Evolutionary conservation across 495 filamentous ascomycete genomes (phyloP).

Genomic region (Penicillium diatomitis): DNA sequence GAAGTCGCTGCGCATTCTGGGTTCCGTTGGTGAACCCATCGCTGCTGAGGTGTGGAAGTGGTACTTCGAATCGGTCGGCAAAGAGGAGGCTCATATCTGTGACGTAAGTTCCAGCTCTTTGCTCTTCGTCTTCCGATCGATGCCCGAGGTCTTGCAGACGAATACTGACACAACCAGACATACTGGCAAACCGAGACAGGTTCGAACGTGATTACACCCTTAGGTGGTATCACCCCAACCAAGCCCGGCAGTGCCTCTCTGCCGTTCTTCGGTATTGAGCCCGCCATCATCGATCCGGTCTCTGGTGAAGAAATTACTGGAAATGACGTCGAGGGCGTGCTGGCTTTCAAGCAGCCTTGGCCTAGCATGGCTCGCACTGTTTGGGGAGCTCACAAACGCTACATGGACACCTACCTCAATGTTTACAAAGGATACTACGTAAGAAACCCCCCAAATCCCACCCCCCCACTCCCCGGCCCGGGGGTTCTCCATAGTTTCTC

Average conservation of each 20-base stretch:
- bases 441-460: constrained; percentile 13
- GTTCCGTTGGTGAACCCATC: constrained; percentile 97
- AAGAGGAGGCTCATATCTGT: constrained; percentile 85
- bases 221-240: constrained; percentile 46
- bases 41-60: constrained; percentile 99
- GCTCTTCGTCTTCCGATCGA: not conserved
- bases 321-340: constrained; percentile 95
- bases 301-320: constrained; percentile 89
- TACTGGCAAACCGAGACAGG: constrained; percentile 99
- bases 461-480: too few species aligned
- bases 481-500: too few species aligned
- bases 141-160: not conserved
- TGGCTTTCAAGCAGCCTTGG: constrained; percentile 98
- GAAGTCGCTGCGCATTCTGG: constrained; percentile 80
- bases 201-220: constrained; percentile 70
- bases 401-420: constrained; percentile 97
- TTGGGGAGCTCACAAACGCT: constrained; percentile 95
- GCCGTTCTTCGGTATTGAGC: constrained; percentile 95
- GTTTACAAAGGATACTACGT: constrained; percentile 99
- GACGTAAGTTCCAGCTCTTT: constrained; percentile 57
- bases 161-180: constrained; percentile 48
- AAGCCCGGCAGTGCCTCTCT: constrained; percentile 49
- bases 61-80: constrained; percentile 96
- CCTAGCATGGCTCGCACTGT: constrained; percentile 98
- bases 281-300: constrained; percentile 94